Base-by-base conservation (phyloP, 257 asterid species). In the Avicennia marina region DNA sequence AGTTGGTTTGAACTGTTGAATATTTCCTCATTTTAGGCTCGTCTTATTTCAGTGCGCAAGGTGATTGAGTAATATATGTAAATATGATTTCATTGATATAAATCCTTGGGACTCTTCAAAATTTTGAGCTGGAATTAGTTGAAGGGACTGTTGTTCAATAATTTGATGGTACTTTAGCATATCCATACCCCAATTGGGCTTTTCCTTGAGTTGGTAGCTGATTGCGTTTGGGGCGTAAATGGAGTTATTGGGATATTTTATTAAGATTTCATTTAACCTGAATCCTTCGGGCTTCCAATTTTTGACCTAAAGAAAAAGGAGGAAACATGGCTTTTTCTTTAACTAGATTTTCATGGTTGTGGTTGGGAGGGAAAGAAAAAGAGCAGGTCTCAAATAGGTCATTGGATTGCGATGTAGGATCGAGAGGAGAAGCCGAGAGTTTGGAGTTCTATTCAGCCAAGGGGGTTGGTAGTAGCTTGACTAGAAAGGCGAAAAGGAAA, bases 281-380 rank as follows among this genome's bases (percentile, higher is more conserved):
- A 40, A 40, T 40, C 12, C 2, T 15, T 12, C 12, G 1, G 13
- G 45, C 18, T 43, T 17, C 11, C 24, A 17, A 43, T 43, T 43
- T 43, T 15, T 43, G 25, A 41, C 15, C 9, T 26, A 27, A n/a
- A 4, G 13, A 19, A 44, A 46, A 43, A 43, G 10, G 24, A 43
- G 39, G 1, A 50, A 27, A 27, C 15, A 50, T 81, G 88, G 76
- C 78, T 43, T 61, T 85, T 77, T 77, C 91, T 50, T 77, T 85
- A 53, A 65, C 88, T 68, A 75, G 89, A 67, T 64, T 90, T 4
- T 72, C 96, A 21, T 85, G 89, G 94, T 71, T 76, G 65, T 80
- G 81, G 87, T 72, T 86, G 83, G 77, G 85, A 42, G 85, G 84
- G 70, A 87, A 85, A 69, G 89, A 85, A 56, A 87, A 87, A 68